Evolutionary conservation across 805 yeast genomes (phyloP).

Genomic region (Wickerhamomyces canadensis): DNA sequence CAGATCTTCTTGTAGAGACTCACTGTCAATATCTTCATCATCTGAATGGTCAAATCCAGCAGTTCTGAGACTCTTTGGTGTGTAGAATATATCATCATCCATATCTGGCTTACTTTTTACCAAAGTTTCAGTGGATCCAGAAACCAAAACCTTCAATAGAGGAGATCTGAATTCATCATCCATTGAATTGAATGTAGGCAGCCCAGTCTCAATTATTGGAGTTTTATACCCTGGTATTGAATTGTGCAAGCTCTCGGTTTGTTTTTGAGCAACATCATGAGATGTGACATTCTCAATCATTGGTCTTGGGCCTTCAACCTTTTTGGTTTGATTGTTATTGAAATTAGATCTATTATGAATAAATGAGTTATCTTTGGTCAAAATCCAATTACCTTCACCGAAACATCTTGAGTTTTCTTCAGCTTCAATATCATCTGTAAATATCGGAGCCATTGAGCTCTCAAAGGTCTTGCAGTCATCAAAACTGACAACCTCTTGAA

Average conservation of each 20-base stretch:
- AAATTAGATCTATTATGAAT: constrained; percentile 10
- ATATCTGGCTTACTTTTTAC: not conserved
- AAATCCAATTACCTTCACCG: constrained; percentile 10
- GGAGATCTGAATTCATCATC: constrained; percentile 20
- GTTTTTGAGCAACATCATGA: too few species aligned
- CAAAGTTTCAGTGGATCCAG: constrained; percentile 8
- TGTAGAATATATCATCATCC: constrained; percentile 16
- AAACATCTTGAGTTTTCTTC: constrained; percentile 1
- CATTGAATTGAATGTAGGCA: constrained; percentile 11
- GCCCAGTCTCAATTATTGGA: too few species aligned
- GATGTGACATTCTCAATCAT: too few species aligned
- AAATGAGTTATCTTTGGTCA: constrained; percentile 20
- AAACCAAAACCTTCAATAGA: constrained; percentile 17
- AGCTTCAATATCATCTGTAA: constrained; percentile 14
- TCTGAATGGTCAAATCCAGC: constrained; percentile 7
- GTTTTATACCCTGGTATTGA: too few species aligned
- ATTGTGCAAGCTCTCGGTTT: too few species aligned
- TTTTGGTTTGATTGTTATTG: too few species aligned
- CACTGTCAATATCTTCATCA: constrained; percentile 1
- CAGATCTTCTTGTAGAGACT: not conserved
- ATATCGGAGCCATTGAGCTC: constrained; percentile 20
- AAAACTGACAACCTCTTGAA: constrained; percentile 11
- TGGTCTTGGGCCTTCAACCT: too few species aligned
- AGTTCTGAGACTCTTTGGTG: constrained; percentile 18
- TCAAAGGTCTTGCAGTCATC: constrained; percentile 19